A percentile compares a stretch with the other conserved stretches of the same genome.
Conservation (phyloP, 371 early-diverging fungal genomes). For the Saksenaea oblongispora region DNA sequence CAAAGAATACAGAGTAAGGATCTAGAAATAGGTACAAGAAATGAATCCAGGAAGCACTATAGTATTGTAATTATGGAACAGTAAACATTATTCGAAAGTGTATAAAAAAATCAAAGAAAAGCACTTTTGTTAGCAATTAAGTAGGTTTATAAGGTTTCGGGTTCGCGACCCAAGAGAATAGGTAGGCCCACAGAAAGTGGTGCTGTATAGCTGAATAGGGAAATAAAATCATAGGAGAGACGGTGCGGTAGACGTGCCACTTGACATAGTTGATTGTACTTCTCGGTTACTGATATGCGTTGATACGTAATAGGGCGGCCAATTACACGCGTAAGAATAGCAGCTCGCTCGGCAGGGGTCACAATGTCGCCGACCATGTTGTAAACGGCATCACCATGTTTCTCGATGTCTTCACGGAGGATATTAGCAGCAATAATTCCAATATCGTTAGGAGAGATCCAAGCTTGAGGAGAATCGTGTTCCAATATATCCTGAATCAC, state of each 20-base stretch:
- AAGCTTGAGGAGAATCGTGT: no score
- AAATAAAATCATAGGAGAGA: not conserved
- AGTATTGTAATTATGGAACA: no score
- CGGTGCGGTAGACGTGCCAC: not conserved
- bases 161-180: slow-evolving; percentile 10
- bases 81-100: no score
- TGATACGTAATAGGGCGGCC: slow-evolving; percentile 15
- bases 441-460: slow-evolving; percentile 29
- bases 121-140: no score
- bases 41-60: no score
- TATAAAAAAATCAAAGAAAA: no score
- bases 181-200: not conserved
- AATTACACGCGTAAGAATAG: slow-evolving; percentile 6
- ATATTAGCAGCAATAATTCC: slow-evolving; percentile 25
- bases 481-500: not conserved
- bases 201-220: not conserved
- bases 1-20: no score
- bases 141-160: no score
- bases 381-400: slow-evolving; percentile 23
- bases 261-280: no score
- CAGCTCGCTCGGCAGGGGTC: slow-evolving; percentile 13
- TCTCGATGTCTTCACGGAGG: slow-evolving; percentile 16
- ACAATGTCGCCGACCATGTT: no score
- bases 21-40: no score
- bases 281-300: slow-evolving; percentile 5